Evolutionary conservation across 345 rosid species (phyloP), one percentile per base, ranked within the genome.

Genomic region (Arabis hirsuta): DNA sequence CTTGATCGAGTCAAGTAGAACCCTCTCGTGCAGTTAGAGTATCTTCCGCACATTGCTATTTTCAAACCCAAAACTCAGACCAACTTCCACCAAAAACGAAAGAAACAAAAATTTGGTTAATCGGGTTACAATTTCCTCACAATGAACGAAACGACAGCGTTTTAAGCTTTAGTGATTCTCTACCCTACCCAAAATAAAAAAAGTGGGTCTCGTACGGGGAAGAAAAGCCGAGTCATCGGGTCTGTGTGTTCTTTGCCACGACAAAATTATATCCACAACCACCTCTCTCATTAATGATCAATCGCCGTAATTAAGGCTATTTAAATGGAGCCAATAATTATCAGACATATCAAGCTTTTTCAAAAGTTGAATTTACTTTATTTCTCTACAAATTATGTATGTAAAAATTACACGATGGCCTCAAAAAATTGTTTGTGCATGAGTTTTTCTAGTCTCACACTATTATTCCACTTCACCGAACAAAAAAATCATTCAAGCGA

Each of bases 211-310:
- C 54, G 24, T 11, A 9, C 14, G n/a, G 10, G 11, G n/a, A 27
- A 45, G 67, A 62, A 62, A 62, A 44, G 54, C 41, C 26, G 39
- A 62, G 52, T 45, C 67, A 62, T 62, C 27, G 26, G 53, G 42
- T 62, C 54, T n/a, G 2, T 9, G 2, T 62, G 67, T 60, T 14
- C 4, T 11, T 0, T 12, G 36, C 67, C 67, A 45, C 67, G 67
- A 62, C 67, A 62, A 46, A 16, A 62, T 62, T 38, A 62, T 62
- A 27, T 16, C 14, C 42, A 29, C 41, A 62, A 45, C 39, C 1
- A 45, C 42, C 38, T 62, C 52, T 42, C 26, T 62, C 42, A 62
- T 45, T 44, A 62, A 16, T 16, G 16, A 16, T 16, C 16, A 16
- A 45, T 62, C 67, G 10, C 42, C 42, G 42, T 46, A 46, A 62